Evolutionary conservation across 192 early-diverging fungal species (phyloP).

Genomic region (Podila epigama): DNA sequence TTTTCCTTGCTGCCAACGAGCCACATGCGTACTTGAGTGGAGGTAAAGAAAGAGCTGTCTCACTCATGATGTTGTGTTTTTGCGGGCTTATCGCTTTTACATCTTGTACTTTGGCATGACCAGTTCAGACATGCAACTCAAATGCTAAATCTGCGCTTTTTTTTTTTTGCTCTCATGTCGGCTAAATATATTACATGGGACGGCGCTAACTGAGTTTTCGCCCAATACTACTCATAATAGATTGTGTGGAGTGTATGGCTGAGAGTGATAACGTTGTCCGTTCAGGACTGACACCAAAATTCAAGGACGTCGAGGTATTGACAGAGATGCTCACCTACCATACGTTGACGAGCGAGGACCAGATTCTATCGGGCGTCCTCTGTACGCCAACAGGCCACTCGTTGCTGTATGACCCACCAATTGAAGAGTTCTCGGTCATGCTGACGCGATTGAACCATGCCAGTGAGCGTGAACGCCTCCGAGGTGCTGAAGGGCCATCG

Average conservation of each 20-base stretch:
- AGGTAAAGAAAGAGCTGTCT: slow-evolving; percentile 59
- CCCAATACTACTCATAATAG: too few species aligned
- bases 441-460: slow-evolving; percentile 60
- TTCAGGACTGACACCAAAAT: slow-evolving; percentile 96
- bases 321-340: slow-evolving; percentile 93
- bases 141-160: not conserved
- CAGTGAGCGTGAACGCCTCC: slow-evolving; percentile 59
- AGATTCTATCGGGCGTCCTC: slow-evolving; percentile 74
- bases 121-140: too few species aligned
- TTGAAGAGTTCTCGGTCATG: slow-evolving; percentile 92
- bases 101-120: too few species aligned
- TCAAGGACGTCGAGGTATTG: slow-evolving; percentile 92
- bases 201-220: too few species aligned
- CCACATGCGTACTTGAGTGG: slow-evolving; percentile 97
- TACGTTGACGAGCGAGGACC: slow-evolving; percentile 77
- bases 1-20: slow-evolving; percentile 96
- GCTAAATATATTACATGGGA: too few species aligned
- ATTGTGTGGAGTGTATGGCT: slow-evolving; percentile 99
- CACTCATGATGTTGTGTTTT: not conserved
- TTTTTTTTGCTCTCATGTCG: not conserved
- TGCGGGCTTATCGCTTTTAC: not conserved
- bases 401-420: slow-evolving; percentile 93
- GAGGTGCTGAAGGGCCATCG: slow-evolving; percentile 78
- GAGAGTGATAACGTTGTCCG: slow-evolving; percentile 97
- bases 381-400: slow-evolving; percentile 58